These are phyloP conservation scores for Tolypocladium ophioglossoides DNA, from an alignment of 2,329 filamentous ascomycete species.

Conservation along the genomic window DNA sequence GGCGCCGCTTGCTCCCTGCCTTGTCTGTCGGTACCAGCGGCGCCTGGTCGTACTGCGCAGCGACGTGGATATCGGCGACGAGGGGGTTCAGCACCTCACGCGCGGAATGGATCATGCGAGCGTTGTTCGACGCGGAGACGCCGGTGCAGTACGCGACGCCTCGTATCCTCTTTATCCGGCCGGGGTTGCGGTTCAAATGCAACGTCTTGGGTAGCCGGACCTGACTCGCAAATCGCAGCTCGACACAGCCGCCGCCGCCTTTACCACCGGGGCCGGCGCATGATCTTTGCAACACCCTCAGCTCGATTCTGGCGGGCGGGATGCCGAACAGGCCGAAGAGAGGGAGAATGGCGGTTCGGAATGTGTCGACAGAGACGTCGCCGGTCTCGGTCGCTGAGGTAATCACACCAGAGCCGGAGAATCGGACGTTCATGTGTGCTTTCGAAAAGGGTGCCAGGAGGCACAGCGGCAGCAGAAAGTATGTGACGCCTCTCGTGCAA, in stretches of 20 bases:
- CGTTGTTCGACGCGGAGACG: slow-evolving; percentile 86
- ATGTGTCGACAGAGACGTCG: slow-evolving; percentile 85
- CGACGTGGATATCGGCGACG: slow-evolving; percentile 83
- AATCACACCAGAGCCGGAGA: slow-evolving; percentile 86
- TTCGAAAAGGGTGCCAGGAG: slow-evolving; percentile 91
- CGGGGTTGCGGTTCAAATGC: slow-evolving; percentile 72
- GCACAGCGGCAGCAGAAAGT: slow-evolving; percentile 84
- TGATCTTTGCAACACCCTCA: slow-evolving; percentile 70
- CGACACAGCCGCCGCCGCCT: slow-evolving; percentile 85
- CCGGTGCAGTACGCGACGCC: slow-evolving; percentile 92
- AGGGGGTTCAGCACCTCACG: slow-evolving; percentile 79
- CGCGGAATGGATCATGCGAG: slow-evolving; percentile 85
- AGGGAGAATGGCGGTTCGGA: slow-evolving; percentile 85
- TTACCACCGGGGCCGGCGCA: slow-evolving; percentile 65
- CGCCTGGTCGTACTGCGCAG: slow-evolving; percentile 63
- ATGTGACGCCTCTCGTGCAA: slow-evolving; percentile 74
- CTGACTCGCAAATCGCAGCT: slow-evolving; percentile 86
- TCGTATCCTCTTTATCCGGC: slow-evolving; percentile 76
- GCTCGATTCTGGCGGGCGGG: slow-evolving; percentile 64
- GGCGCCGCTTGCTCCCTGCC: slow-evolving; percentile 45
- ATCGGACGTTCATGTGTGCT: slow-evolving; percentile 77
- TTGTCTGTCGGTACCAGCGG: slow-evolving; percentile 44
- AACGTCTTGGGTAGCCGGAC: slow-evolving; percentile 88
- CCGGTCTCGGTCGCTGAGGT: slow-evolving; percentile 74
- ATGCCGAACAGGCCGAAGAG: slow-evolving; percentile 89